phyloP scores from a whole-genome alignment of 2,329 filamentous ascomycete genomes.

The Scedosporium boydii region DNA sequence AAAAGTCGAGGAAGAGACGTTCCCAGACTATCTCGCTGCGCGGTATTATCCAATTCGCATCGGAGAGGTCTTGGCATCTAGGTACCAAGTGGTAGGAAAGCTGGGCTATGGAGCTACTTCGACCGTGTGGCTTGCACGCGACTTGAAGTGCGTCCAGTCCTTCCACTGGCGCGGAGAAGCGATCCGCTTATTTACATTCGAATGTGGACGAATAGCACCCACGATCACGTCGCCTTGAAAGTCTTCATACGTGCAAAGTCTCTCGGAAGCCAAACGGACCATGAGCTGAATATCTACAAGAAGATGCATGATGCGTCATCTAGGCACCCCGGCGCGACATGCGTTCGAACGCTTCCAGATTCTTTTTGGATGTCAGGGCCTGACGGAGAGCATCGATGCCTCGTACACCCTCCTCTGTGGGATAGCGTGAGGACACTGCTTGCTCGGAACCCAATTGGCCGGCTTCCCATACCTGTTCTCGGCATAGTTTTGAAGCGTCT shows the following conservation, averaged over 20 bases:
- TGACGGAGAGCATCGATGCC: constrained; percentile 23
- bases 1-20: background rate
- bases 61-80: background rate
- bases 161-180: background rate
- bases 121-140: background rate
- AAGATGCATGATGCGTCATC: constrained; percentile 19
- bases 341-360: constrained; percentile 24
- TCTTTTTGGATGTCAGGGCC: constrained; percentile 25
- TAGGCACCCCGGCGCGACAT: constrained; percentile 20
- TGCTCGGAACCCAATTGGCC: constrained; percentile 26
- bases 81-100: background rate
- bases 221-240: constrained; percentile 24
- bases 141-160: background rate
- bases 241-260: constrained; percentile 16
- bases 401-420: constrained; percentile 31
- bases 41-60: background rate
- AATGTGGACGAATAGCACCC: constrained; percentile 9
- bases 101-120: background rate
- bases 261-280: constrained; percentile 15
- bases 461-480: constrained; percentile 24
- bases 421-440: constrained; percentile 30
- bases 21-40: background rate
- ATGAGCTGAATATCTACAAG: constrained; percentile 32
- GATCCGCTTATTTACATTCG: background rate
- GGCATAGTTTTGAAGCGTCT: constrained; percentile 25